Evolutionary conservation across 805 yeast genomes (phyloP).

Genomic region (Ogataea nonfermentans): DNA sequence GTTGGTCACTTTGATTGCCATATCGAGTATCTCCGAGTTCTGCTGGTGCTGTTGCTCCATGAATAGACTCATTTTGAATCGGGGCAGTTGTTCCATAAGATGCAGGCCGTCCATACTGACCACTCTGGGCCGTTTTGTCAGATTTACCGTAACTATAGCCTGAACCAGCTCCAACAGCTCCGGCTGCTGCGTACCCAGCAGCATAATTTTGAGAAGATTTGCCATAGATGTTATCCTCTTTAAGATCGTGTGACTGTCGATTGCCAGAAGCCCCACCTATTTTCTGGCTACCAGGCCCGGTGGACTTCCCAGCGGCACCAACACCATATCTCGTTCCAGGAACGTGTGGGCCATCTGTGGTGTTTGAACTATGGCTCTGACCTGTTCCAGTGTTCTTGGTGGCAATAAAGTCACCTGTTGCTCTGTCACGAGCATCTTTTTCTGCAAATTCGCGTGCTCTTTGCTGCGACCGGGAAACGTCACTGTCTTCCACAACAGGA

Average conservation of each 20-base stretch:
- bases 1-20: constrained; percentile 1
- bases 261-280: constrained; percentile 3
- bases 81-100: constrained; percentile 2
- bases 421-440: background rate
- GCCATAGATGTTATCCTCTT: background rate
- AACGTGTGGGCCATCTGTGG: no score
- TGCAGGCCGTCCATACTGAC: background rate
- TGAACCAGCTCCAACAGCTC: constrained; percentile 5
- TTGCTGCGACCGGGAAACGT: constrained; percentile 14
- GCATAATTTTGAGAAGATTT: background rate
- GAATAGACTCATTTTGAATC: background rate
- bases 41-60: constrained; percentile 15
- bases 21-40: constrained; percentile 6
- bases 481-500: constrained; percentile 22
- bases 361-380: background rate
- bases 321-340: no score
- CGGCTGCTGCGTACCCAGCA: constrained; percentile 2
- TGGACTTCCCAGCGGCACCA: background rate
- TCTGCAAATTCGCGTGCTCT: constrained; percentile 2
- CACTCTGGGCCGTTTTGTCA: background rate
- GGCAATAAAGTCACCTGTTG: background rate
- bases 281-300: background rate
- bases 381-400: background rate
- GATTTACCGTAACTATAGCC: background rate
- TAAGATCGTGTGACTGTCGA: background rate